Evolutionary conservation across 768 basidiomycete species (phyloP), one percentile per base, ranked within the genome.

Genomic region (Antrodiella citrinella): DNA sequence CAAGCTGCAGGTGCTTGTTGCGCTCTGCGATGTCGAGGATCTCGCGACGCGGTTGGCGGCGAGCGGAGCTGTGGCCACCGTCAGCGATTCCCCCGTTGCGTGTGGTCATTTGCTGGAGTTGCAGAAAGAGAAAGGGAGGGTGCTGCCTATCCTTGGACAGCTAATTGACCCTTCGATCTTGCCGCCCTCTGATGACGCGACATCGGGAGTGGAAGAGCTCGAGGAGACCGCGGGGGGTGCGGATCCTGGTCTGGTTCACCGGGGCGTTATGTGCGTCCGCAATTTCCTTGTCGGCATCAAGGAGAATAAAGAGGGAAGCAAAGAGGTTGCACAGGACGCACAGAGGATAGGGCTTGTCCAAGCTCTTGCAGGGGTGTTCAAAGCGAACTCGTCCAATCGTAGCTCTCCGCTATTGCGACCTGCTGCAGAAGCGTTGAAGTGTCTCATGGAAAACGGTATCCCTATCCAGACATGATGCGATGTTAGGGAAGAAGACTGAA

Each of bases 11-110:
- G 70, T 97, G 30, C 66, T 98, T 19, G 64, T 95, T 38, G 92
- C 93, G 3, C 69, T 99, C 42, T 85, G 88, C 2, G 86, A 93
- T 54, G 81, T 91, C 12, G 84, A 92, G 21, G 96, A 99, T 67
- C 47, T 82, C 7, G 78, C 80, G 4, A 99, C 95, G 2, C 78
- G 87, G 26, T 64, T 90, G 13, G 95, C 95, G n/a, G 91, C 94
- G 1, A 83, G 89, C 0, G 95, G 94, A 15, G 88, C 92, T 2
- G 70, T 97, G 38, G 92, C 95, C 3, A 84, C 82, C 23, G 66
- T 99, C 49, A 85, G 86, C 1, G 71, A 74, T 21, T 77, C 82
- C 0, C 71, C 74, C 1, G 68, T 68, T 24, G 81, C 80, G 10
- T 92, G 90, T 60, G 62, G 65, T 4, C 69, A 73, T 2, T 67